phyloP scores from a whole-genome alignment of 2,329 filamentous ascomycete genomes.

The Arthrocladium fulminans region DNA sequence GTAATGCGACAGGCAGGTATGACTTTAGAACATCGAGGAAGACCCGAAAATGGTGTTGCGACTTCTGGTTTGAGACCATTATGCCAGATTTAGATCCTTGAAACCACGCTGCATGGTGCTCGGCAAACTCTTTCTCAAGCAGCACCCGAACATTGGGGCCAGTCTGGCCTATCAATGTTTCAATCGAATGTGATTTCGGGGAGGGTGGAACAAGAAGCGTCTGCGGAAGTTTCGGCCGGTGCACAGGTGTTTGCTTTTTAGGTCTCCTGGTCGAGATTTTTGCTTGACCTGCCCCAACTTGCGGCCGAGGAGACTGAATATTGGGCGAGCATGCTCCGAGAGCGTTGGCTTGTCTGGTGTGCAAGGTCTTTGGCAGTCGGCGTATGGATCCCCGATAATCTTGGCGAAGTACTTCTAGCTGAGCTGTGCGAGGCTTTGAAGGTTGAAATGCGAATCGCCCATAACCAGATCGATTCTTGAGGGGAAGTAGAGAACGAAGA shows the following conservation, averaged over 20 bases:
- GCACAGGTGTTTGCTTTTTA: neutral
- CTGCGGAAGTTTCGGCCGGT: neutral
- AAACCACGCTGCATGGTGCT: conserved; percentile 8
- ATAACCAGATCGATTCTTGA: conserved; percentile 2
- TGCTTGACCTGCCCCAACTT: neutral
- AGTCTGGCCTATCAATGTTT: neutral
- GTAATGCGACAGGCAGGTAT: conserved; percentile 4
- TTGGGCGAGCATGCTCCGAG: neutral
- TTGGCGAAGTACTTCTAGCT: neutral
- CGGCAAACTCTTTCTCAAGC: conserved; percentile 4
- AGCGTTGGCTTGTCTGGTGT: neutral
- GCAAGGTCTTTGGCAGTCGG: neutral
- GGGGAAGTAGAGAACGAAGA: conserved; percentile 3
- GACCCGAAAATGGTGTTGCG: conserved; percentile 3
- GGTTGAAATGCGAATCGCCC: neutral
- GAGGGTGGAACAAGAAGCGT: neutral
- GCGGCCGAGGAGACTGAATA: neutral
- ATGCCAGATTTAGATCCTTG: conserved; percentile 5
- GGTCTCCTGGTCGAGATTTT: neutral
- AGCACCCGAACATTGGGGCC: neutral
- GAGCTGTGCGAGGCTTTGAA: neutral
- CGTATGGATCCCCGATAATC: neutral
- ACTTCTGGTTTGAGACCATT: neutral
- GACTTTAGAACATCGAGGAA: conserved; percentile 4
- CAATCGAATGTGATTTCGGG: neutral